Evolutionary conservation across 495 filamentous ascomycete genomes (phyloP), one percentile per base, ranked within the genome.

Genomic region (Aspergillus leporis): DNA sequence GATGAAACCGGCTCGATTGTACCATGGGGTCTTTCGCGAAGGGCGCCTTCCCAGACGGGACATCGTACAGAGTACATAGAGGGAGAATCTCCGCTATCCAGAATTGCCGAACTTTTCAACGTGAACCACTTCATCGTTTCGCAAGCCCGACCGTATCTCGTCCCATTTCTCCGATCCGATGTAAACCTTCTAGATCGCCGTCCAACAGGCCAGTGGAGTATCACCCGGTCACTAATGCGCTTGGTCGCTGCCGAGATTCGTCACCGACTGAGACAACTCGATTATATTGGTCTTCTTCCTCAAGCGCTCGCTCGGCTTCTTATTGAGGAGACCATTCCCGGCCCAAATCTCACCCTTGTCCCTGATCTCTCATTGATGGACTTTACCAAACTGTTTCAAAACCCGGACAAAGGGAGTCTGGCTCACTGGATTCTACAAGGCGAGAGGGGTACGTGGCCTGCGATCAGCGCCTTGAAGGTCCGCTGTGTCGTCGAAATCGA

Each of bases 101-200:
- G 93, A 46, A 89, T 97, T 53, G 88, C 91, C 7, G 90, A 96
- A 71, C 86, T 97, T 28, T 97, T 96, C 82, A 97, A 97, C 69
- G 92, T 97, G 66, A 98, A 97, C 71, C 92, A 97, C 71, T 97
- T 96, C 74, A 95, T 98, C 65, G 91, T 97, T 58, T 96, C 92
- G 1, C 93, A 97, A 71, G 90, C 94, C 53, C 93, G 96, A 62
- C 93, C 93, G 3, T 95, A 96, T 63, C 87, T 97, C 34, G 88
- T 96, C 61, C 93, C 93, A 2, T 96, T 97, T 66, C 77, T 97
- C 3, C 85, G 87, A 32, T 86, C 85, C 40, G 90, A 96, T 60
- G 84, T 92, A 70, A 87, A 92, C 67, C 87, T 90, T 28, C 86
- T 91, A 3, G 84, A 87, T 40, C 79, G 81, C 34, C 78, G 83